Evolutionary conservation across 306 rosid species (phyloP), one percentile per base, ranked within the genome.

Genomic region (Quercus variabilis): DNA sequence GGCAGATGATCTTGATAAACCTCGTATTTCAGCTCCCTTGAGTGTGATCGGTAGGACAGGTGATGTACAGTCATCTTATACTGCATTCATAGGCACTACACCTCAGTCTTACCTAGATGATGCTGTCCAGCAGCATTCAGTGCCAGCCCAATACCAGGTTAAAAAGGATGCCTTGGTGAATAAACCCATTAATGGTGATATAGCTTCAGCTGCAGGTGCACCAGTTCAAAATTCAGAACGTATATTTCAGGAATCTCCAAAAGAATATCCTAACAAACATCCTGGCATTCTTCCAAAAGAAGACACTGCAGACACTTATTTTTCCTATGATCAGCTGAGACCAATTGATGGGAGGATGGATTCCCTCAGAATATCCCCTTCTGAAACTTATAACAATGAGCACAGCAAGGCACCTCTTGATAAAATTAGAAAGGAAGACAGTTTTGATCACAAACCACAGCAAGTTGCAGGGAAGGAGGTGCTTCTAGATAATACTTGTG

Each of bases 301-400:
- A 58, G 89, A 85, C 80, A 65, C 69, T 18, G 71, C 74, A 5
- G 86, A 82, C 52, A 80, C 83, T 79, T 77, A 83, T 80, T 75
- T 83, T 76, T 78, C 83, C 35, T 76, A 81, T 60, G 91, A 88
- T 65, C 89, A 85, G 64, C 75, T 80, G 80, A 83, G 89, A 82
- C 83, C 88, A 77, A 81, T 83, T 65, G 92, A 88, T 79, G 93
- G 82, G 77, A 88, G 74, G 77, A 76, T 87, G 87, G 88, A 86
- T 65, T 74, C 83, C 74, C 75, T 83, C 75, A 83, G 85, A 63
- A 59, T 77, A 59, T 7, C 33, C 71, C 85, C 88, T 70, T 55
- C 88, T 26, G 91, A 89, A 75, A 59, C 62, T 74, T 76, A 64
- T 78, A 75, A 76, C 76, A 81, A 72, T 26, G 93, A 87, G 74